Evolutionary conservation across 768 basidiomycete genomes (phyloP), one percentile per base, ranked within the genome.

Genomic region (Suillus ampliporus): DNA sequence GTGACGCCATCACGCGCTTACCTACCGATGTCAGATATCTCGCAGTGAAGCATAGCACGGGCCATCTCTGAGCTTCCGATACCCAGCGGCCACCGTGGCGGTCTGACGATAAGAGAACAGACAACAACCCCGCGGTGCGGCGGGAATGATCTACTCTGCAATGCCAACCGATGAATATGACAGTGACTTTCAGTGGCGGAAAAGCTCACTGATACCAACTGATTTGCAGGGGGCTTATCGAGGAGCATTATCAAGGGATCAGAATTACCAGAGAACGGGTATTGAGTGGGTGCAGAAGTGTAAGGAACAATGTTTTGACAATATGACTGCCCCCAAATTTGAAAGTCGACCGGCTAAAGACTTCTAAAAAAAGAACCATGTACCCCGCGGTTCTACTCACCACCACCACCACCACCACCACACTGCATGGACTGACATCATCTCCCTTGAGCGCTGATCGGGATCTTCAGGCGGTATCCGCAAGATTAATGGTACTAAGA

Each of bases 321-420:
- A 19, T 3, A n/a, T n/a, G n/a, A n/a, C n/a, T n/a, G n/a, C 50
- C 31, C 31, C 19, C 34, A 34, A n/a, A 31, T 2, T 14, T 3
- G 3, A 15, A 47, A 4, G 26, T 26, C n/a, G 43, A 48, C 50
- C 50, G 50, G 50, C 19, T 51, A 51, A 26, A 14, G 31, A 47
- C 14, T 23, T 23, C 46, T 47, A 31, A 51, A 51, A 50, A 48
- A 47, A 51, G 34, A 5, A 51, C n/a, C 5, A 10, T 34, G 50
- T 51, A 51, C 19, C 50, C 50, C n/a, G n/a, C n/a, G 31, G 50
- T 51, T 34, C 50, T 51, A 51, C 50, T 51, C 28, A 51, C 50
- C 28, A 51, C 50, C 19, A 51, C 31, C 31, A 19, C 31, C 50
- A 10, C n/a, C n/a, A n/a, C n/a, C n/a, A n/a, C n/a, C n/a, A n/a